A percentile compares a stretch with the other conserved stretches of the same genome.
Evolutionary conservation across 768 basidiomycete genomes (phyloP).

Genomic region (Russula griseocarnosa): DNA sequence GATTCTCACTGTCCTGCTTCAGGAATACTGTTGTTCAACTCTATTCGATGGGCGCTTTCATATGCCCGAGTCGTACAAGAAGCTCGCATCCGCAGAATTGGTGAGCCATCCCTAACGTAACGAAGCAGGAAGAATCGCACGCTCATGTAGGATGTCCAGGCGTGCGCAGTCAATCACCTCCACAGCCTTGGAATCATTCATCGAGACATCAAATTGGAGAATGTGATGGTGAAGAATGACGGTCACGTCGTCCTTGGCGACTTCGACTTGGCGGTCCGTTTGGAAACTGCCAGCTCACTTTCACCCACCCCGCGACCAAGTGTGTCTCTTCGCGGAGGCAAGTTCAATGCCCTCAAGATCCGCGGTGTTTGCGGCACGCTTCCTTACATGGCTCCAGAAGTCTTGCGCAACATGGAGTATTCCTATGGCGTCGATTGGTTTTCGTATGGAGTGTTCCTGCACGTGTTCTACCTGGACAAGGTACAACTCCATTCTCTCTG

Average conservation of each 20-base stretch:
- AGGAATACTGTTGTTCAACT: constrained; percentile 31
- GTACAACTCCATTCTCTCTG: neutral
- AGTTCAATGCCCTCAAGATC: neutral
- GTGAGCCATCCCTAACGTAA: constrained; percentile 28
- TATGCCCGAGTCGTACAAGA: constrained; percentile 18
- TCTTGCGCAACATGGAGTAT: constrained; percentile 19
- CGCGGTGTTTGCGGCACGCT: constrained; percentile 22
- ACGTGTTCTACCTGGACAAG: constrained; percentile 18
- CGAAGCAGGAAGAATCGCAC: neutral
- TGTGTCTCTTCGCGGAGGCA: neutral
- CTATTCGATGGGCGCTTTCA: constrained; percentile 13
- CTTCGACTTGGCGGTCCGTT: constrained; percentile 50
- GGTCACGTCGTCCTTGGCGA: constrained; percentile 91
- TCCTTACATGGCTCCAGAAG: constrained; percentile 27
- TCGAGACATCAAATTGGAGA: constrained; percentile 94
- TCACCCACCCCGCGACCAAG: neutral
- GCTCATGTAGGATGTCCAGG: constrained; percentile 18
- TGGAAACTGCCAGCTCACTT: constrained; percentile 1
- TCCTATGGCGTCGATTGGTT: constrained; percentile 27
- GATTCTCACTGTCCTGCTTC: neutral
- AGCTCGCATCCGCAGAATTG: constrained; percentile 39
- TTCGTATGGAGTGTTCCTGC: constrained; percentile 24
- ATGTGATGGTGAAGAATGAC: constrained; percentile 83
- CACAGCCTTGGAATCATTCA: constrained; percentile 92
- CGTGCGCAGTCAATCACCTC: constrained; percentile 74